Evolutionary conservation across 2,329 filamentous ascomycete genomes (phyloP), one percentile per base, ranked within the genome.

Genomic region (Lojkania enalia): DNA sequence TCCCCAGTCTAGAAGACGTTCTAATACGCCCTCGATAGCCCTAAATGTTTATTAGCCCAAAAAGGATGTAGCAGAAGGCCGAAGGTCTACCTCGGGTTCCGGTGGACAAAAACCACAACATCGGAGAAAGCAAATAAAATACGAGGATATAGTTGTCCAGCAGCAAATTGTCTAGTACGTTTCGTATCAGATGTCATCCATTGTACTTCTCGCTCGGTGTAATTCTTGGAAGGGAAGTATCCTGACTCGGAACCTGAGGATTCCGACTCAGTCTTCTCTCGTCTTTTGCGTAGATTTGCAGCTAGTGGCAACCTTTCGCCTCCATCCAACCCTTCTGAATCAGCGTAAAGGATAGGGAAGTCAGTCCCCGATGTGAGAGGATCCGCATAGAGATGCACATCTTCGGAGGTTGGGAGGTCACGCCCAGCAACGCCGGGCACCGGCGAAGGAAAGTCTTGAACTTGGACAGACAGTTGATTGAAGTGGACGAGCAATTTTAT

Each of bases 361-460:
- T 61, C 60, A 16, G 66, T 64, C 13, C 61, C 51, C 20, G 70
- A 60, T 3, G 71, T 74, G 1, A 66, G 57, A 3, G 76, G 76
- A 48, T 79, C 76, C 2, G 69, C 64, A 44, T 79, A 79, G 6
- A 79, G 61, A 57, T 79, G 76, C 1, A 79, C 75, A 51, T 77
- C 76, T 11, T 71, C 75, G 3, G 74, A 77, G 3, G 76, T 78
- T 2, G 76, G 73, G 5, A 75, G 56, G 32, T 71, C 54, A 27
- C 61, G 57, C 19, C 71, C 68, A 19, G 68, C 66, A 18, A 70
- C 71, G 2, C 75, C 77, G 3, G 75, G 71, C 3, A 79, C 73
- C 0, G 76, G 76, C 1, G 67, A 73, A 20, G 59, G 63, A 53
- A 69, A 71, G 39, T 20, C 39, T n/a, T 66, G 63, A 23, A 66